phyloP scores from a whole-genome alignment of 352 stramenopile species.

The Globisporangium parvum region DNA sequence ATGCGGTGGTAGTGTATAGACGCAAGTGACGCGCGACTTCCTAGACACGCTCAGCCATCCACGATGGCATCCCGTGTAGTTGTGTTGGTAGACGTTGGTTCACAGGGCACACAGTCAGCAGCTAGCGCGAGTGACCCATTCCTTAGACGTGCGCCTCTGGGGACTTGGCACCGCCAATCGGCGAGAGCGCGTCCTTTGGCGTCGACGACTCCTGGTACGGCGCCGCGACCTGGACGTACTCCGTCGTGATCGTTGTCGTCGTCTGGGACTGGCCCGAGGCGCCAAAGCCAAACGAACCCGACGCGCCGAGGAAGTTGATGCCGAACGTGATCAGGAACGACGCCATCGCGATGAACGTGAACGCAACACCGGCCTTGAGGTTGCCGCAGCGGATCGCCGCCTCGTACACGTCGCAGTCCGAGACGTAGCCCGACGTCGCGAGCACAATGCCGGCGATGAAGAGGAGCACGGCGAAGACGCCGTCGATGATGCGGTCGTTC shows the following conservation, averaged over 20 bases:
- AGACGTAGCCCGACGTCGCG: constrained; percentile 37
- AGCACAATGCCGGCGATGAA: constrained; percentile 51
- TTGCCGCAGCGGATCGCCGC: constrained; percentile 34
- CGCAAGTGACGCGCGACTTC: not conserved
- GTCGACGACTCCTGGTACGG: constrained; percentile 13
- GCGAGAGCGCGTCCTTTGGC: constrained; percentile 26
- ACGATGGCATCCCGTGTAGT: too few species aligned
- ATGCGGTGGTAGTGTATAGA: not conserved
- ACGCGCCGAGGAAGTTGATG: constrained; percentile 27
- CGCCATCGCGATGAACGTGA: constrained; percentile 43
- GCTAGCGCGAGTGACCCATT: not conserved
- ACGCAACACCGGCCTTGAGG: constrained; percentile 36
- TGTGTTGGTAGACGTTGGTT: not conserved
- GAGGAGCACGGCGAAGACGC: constrained; percentile 27
- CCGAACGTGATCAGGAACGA: constrained; percentile 27
- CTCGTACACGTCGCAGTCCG: constrained; percentile 29
- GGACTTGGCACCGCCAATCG: constrained; percentile 21
- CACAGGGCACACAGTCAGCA: not conserved
- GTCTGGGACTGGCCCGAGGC: not conserved
- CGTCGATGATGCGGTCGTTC: constrained; percentile 31
- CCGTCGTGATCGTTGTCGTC: not conserved
- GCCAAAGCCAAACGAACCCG: not conserved
- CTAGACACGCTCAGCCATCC: not conserved
- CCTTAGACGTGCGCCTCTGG: constrained; percentile 21
- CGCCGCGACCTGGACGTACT: not conserved